Evolutionary conservation across 306 rosid genomes (phyloP), one percentile per base, ranked within the genome.

Genomic region (Rosa rugosa): DNA sequence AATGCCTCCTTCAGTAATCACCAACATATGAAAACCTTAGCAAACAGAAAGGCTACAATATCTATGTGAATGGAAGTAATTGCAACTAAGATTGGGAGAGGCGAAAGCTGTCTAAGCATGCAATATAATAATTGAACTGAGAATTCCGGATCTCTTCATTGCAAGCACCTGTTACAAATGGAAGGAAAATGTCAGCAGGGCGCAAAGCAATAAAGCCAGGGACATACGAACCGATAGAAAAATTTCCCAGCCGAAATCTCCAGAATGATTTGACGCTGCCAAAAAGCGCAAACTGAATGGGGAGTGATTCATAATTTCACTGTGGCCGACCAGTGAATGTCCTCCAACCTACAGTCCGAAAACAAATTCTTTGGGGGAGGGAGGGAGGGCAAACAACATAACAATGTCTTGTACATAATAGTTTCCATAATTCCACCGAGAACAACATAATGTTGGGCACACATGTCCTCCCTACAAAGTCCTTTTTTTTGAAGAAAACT

Each of bases 401-500:
- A 94, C 84, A 92, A 57, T 84, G 92, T 86, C 94, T 88, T 77
- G 93, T 80, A 83, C 84, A 91, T 78, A 1, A 88, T 70, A 92
- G 94, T 86, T 57, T 91, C 91, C 94, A 92, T 84, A 87, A 83
- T 86, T 89, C 92, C 98, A 91, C 89, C 90, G 70, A 91, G 79
- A 92, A 82, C 83, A 89, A 88, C 83, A 86, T 80, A 86, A 90
- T 89, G 97, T 87, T 82, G 97, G 86, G 90, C 97, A 94, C 95
- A 91, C 90, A 92, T 88, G 92, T 92, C 98, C 91, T 81, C 88
- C 84, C 87, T 91, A 89, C 92, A 95, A 85, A 95, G 97, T 92
- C 97, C 97, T 87, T 92, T 76, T 94, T 83, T 75, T 94, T 81
- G 98, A 92, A 87, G 96, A 91, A 90, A 91, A 89, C 97, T 93